Conservation (phyloP, 2,329 filamentous ascomycete species). For the Periconia sp. region DNA sequence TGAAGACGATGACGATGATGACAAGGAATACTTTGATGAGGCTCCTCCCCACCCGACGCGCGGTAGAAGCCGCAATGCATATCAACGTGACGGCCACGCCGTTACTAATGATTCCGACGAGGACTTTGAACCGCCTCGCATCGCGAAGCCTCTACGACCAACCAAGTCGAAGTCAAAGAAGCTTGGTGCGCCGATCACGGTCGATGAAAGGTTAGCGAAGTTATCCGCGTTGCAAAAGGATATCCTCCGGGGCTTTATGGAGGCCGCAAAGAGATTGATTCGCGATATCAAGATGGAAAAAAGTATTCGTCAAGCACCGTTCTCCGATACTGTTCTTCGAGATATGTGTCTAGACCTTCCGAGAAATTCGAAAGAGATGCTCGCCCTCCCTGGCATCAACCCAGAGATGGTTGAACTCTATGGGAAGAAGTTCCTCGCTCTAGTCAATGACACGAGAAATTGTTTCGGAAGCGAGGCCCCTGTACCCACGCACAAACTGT, state of each 20-base stretch:
- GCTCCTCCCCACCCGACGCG: slow-evolving; percentile 25
- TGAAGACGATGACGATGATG: slow-evolving; percentile 32
- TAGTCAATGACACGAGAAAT: slow-evolving; percentile 54
- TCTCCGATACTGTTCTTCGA: slow-evolving; percentile 72
- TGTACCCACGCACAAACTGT: slow-evolving; percentile 15
- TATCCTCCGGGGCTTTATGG: slow-evolving; percentile 69
- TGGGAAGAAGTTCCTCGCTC: slow-evolving; percentile 65
- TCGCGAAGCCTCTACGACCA: slow-evolving; percentile 42
- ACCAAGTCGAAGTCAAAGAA: slow-evolving; percentile 42
- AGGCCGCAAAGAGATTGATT: slow-evolving; percentile 65
- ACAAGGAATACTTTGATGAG: slow-evolving; percentile 30
- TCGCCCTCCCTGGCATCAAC: slow-evolving; percentile 67
- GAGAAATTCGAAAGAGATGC: slow-evolving; percentile 66
- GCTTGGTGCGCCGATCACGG: slow-evolving; percentile 65
- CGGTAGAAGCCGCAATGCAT: slow-evolving; percentile 37
- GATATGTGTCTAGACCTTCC: slow-evolving; percentile 78
- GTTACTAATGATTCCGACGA: slow-evolving; percentile 44
- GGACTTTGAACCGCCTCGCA: slow-evolving; percentile 52
- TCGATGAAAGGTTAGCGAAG: slow-evolving; percentile 59
- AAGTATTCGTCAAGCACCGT: slow-evolving; percentile 63
- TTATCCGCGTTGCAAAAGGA: slow-evolving; percentile 67
- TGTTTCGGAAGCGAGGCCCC: slow-evolving; percentile 27
- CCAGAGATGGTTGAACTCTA: slow-evolving; percentile 66
- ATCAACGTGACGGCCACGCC: slow-evolving; percentile 44
- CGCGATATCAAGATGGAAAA: slow-evolving; percentile 67